Conservation (phyloP, 225 moss, liverwort and hornwort genomes). For the Thuidium tamariscinum region DNA sequence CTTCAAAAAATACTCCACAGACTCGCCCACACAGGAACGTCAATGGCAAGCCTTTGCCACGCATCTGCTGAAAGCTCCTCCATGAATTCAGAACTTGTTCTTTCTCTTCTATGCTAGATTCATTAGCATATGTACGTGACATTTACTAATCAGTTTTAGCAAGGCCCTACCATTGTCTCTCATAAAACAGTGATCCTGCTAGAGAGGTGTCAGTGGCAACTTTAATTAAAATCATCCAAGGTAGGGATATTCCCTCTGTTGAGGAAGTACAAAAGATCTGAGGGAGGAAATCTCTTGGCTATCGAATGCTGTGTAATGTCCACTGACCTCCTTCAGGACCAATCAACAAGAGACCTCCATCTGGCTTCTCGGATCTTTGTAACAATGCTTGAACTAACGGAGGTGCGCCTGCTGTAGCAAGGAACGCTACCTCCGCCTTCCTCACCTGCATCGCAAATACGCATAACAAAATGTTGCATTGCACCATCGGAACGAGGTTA, state of each 20-base stretch:
- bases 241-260: neutral
- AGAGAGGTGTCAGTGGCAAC: neutral
- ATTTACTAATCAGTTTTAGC: neutral
- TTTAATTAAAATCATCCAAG: neutral
- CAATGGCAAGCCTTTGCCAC: neutral
- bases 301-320: neutral
- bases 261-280: neutral
- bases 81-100: neutral
- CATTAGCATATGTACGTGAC: neutral
- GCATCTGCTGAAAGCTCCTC: neutral
- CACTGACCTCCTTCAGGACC: slow-evolving; percentile 84
- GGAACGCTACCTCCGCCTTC: slow-evolving; percentile 45
- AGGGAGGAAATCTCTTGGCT: neutral
- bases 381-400: slow-evolving; percentile 41
- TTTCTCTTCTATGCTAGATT: neutral
- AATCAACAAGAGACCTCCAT: slow-evolving; percentile 55
- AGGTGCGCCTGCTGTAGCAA: slow-evolving; percentile 70
- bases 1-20: neutral
- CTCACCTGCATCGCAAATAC: slow-evolving; percentile 33
- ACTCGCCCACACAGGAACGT: neutral
- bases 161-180: neutral
- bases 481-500: neutral
- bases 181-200: neutral
- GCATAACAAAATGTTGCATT: neutral
- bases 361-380: neutral